Percentiles rank a stretch among this genome's conserved stretches.
Conservation (phyloP, 208 protist genomes). For the Trypanosoma cruzi region DNA sequence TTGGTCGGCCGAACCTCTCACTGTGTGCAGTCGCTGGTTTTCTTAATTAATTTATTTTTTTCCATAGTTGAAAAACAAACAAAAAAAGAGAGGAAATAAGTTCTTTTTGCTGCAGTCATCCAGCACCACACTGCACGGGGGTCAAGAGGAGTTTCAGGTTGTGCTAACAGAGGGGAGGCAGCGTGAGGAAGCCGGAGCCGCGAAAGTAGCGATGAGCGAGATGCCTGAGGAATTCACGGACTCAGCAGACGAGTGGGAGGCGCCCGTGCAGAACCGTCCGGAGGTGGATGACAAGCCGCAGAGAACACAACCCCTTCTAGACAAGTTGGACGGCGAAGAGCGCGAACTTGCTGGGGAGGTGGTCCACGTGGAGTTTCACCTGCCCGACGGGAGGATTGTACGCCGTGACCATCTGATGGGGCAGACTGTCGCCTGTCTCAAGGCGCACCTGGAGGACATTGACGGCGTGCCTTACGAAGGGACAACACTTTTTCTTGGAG, state of each 20-base stretch:
- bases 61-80: too few relatives aligned
- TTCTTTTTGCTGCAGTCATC: too few relatives aligned
- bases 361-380: conserved; percentile 38
- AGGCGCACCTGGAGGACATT: conserved; percentile 63
- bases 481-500: conserved; percentile 66
- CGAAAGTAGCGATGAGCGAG: background rate
- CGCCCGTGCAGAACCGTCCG: conserved; percentile 26
- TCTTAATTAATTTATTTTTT: too few relatives aligned
- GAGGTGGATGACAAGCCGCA: conserved; percentile 9
- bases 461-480: conserved; percentile 57
- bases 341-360: conserved; percentile 61
- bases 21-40: too few relatives aligned
- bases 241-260: conserved; percentile 79
- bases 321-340: conserved; percentile 60
- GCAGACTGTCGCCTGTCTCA: conserved; percentile 79
- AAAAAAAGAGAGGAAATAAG: background rate
- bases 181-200: background rate
- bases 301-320: conserved; percentile 15
- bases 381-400: conserved; percentile 42
- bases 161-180: background rate
- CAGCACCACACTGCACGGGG: too few relatives aligned
- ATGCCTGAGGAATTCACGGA: conserved; percentile 41
- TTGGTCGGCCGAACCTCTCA: too few relatives aligned
- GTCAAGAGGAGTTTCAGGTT: background rate
- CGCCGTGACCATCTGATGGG: conserved; percentile 67